Conservation (phyloP, 169 alveolate species). For the Cryptosporidium canis region DNA sequence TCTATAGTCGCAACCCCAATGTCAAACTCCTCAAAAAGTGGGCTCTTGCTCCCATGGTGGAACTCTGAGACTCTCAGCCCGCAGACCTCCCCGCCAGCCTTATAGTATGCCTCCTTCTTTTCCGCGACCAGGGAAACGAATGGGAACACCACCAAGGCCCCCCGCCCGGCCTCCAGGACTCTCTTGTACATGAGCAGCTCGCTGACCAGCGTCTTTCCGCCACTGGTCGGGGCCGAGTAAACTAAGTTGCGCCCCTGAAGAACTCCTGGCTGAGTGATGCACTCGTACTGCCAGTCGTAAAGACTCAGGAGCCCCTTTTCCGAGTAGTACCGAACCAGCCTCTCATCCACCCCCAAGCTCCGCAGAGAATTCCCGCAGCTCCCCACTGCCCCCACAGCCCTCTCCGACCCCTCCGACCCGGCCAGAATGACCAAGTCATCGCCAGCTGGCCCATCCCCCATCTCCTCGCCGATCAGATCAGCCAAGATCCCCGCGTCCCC, state of each 20-base stretch:
- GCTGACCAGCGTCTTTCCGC: conserved; percentile 87
- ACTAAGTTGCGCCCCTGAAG: conserved; percentile 77
- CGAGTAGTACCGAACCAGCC: conserved; percentile 9
- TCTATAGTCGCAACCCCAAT: conserved; percentile 85
- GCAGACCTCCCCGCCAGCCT: conserved; percentile 27
- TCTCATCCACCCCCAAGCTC: conserved; percentile 10
- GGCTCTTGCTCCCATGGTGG: conserved; percentile 62
- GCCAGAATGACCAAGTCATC: background rate
- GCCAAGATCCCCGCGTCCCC: background rate
- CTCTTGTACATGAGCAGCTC: conserved; percentile 80
- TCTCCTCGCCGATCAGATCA: background rate
- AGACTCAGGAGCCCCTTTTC: conserved; percentile 28
- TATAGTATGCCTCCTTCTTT: conserved; percentile 74
- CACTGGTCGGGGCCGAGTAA: conserved; percentile 88
- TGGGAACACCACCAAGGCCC: conserved; percentile 82
- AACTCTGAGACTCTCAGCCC: conserved; percentile 39
- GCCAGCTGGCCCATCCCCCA: background rate
- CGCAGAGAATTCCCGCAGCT: background rate
- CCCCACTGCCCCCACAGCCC: background rate
- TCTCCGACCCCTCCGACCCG: background rate
- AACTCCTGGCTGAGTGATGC: conserved; percentile 75
- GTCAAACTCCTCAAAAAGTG: conserved; percentile 75
- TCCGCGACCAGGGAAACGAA: conserved; percentile 82
- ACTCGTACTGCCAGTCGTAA: conserved; percentile 77
- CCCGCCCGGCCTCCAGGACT: conserved; percentile 42